Evolutionary conservation across 2,329 filamentous ascomycete species (phyloP).

Genomic region (Cordyceps fumosorosea): DNA sequence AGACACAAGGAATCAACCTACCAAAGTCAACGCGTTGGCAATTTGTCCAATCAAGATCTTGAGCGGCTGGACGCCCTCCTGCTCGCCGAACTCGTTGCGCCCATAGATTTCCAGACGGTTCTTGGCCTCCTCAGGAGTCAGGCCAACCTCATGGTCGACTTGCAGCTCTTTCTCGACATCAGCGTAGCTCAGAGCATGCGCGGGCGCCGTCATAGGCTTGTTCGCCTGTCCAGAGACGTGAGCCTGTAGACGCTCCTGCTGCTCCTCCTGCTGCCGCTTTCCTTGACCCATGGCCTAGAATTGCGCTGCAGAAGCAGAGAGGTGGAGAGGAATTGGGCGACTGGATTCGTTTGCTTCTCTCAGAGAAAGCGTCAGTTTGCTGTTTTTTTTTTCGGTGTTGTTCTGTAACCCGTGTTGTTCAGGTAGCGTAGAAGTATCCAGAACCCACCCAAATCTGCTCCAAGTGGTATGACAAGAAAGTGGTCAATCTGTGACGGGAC

Average conservation of each 20-base stretch:
- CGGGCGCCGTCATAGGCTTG: conserved; percentile 50
- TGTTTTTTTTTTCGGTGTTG: not conserved
- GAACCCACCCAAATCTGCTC: not conserved
- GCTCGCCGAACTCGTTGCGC: conserved; percentile 56
- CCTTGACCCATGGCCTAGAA: conserved; percentile 21
- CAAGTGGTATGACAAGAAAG: not conserved
- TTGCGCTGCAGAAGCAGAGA: not conserved
- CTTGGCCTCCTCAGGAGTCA: conserved; percentile 48
- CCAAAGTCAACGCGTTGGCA: conserved; percentile 63
- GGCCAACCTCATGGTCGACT: conserved; percentile 50
- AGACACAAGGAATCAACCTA: conserved; percentile 24
- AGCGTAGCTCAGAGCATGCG: conserved; percentile 53
- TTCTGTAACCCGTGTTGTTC: not conserved
- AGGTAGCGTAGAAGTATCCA: not conserved
- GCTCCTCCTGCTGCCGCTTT: conserved; percentile 15
- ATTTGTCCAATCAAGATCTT: conserved; percentile 62
- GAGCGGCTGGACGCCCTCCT: conserved; percentile 49
- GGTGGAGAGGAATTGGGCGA: not conserved
- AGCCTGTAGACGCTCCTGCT: conserved; percentile 12
- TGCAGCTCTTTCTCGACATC: conserved; percentile 48
- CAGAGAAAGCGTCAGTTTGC: not conserved
- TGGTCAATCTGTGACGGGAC: not conserved
- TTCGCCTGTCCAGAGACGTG: conserved; percentile 33
- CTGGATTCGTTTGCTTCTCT: not conserved
- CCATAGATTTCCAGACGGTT: conserved; percentile 50